Evolutionary conservation across 768 basidiomycete species (phyloP).

Genomic region (Panaeolus papilionaceus): DNA sequence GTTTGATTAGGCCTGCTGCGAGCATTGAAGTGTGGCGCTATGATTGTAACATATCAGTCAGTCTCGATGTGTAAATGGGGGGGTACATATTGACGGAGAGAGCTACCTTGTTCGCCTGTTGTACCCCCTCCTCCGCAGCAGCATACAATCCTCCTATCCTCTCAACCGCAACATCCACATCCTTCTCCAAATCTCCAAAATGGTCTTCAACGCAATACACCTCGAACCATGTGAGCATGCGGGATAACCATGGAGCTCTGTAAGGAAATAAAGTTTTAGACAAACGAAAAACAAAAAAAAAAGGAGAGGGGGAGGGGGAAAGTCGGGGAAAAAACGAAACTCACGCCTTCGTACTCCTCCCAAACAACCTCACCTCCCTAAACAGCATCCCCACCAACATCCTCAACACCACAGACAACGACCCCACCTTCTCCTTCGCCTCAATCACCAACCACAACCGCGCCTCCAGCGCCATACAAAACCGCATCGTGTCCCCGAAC

Average conservation of each 20-base stretch:
- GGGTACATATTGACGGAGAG: too few species aligned
- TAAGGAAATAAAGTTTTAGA: neutral
- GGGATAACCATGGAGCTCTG: conserved; percentile 50
- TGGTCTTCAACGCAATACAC: conserved; percentile 43
- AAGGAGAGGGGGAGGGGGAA: too few species aligned
- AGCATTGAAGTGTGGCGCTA: conserved; percentile 31
- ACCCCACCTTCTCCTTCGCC: conserved; percentile 50
- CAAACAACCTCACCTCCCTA: conserved; percentile 66
- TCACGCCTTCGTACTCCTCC: conserved; percentile 68
- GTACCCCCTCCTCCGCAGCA: conserved; percentile 53
- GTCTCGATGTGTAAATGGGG: too few species aligned
- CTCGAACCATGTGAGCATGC: conserved; percentile 51
- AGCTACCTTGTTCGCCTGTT: conserved; percentile 51
- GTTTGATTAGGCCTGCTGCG: conserved; percentile 21
- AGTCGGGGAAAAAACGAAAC: too few species aligned
- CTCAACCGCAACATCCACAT: conserved; percentile 45
- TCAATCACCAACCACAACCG: conserved; percentile 62
- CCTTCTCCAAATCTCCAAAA: conserved; percentile 47
- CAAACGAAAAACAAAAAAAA: neutral
- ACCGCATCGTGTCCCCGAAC: conserved; percentile 44
- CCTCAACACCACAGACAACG: conserved; percentile 27
- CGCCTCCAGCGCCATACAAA: conserved; percentile 61
- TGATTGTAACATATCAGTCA: too few species aligned
- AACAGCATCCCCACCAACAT: conserved; percentile 67
- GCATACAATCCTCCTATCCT: conserved; percentile 58